phyloP scores from a whole-genome alignment of 139 green algal genomes.

The Coelastrella sp. region DNA sequence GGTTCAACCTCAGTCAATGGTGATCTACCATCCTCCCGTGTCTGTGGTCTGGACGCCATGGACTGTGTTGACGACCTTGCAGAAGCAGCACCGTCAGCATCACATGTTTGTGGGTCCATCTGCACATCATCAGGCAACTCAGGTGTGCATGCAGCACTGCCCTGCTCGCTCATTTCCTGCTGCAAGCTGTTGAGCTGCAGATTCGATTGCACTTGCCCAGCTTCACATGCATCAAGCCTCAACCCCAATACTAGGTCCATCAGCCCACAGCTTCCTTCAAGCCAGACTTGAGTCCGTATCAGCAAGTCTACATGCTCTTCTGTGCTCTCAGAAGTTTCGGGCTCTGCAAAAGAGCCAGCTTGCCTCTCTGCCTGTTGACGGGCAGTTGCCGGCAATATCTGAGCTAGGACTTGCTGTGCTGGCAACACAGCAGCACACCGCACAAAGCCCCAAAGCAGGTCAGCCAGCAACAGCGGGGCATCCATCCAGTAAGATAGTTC shows the following conservation, averaged over 20 bases:
- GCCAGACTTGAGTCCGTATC: background rate
- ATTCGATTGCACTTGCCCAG: background rate
- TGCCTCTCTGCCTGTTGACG: background rate
- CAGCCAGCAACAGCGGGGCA: slow-evolving; percentile 35
- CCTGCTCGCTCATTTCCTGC: background rate
- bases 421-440: slow-evolving; percentile 9
- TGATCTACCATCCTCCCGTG: too few species aligned
- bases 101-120: background rate
- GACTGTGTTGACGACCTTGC: too few species aligned
- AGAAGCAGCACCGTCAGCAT: too few species aligned
- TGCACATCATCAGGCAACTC: too few species aligned
- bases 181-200: background rate
- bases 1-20: too few species aligned
- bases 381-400: background rate
- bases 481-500: slow-evolving; percentile 47
- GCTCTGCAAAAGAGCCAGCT: background rate
- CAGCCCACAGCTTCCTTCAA: background rate
- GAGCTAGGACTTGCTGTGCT: background rate
- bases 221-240: background rate
- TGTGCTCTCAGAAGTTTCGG: background rate
- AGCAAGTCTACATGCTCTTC: background rate
- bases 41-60: too few species aligned
- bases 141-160: too few species aligned
- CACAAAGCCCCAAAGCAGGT: slow-evolving; percentile 40
- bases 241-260: background rate